Evolutionary conservation across 192 early-diverging fungal species (phyloP).

Genomic region (Gamsiella multidivaricata): DNA sequence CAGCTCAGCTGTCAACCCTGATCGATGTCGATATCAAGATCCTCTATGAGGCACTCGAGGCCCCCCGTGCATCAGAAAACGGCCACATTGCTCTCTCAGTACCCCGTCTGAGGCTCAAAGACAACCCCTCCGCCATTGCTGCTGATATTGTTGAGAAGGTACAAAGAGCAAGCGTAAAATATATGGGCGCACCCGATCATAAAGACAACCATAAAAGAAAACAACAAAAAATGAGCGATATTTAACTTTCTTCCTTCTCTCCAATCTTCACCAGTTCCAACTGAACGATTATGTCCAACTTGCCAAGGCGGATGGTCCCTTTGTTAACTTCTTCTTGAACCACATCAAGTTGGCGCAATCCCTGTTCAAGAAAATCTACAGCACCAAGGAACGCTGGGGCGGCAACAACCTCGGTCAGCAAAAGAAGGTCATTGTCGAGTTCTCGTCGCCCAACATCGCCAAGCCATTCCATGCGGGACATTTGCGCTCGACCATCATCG

Average conservation of each 20-base stretch:
- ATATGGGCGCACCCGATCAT: too few relatives aligned
- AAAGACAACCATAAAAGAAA: too few relatives aligned
- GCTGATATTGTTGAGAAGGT: conserved; percentile 70
- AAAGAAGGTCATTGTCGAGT: conserved; percentile 92
- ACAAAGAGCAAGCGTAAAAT: background rate
- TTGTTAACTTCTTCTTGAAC: conserved; percentile 81
- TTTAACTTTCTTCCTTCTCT: background rate
- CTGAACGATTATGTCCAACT: conserved; percentile 65
- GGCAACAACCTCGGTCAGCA: conserved; percentile 71
- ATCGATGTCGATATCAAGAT: conserved; percentile 55
- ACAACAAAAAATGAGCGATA: too few relatives aligned
- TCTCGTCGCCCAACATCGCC: conserved; percentile 96
- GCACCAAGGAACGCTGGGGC: conserved; percentile 68
- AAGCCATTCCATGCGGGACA: conserved; percentile 99
- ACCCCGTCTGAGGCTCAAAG: conserved; percentile 74
- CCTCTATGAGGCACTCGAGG: conserved; percentile 67
- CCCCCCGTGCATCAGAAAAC: conserved; percentile 67
- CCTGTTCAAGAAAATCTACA: conserved; percentile 66
- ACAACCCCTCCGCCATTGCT: conserved; percentile 74
- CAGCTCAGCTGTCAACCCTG: conserved; percentile 66
- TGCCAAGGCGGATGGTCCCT: conserved; percentile 70
- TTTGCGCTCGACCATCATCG: conserved; percentile 97
- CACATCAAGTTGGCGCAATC: conserved; percentile 62
- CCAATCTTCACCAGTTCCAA: conserved; percentile 57
- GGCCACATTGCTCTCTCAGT: conserved; percentile 80